Conservation (phyloP, 371 early-diverging fungal genomes). For the Syncephalastrum monosporum region DNA sequence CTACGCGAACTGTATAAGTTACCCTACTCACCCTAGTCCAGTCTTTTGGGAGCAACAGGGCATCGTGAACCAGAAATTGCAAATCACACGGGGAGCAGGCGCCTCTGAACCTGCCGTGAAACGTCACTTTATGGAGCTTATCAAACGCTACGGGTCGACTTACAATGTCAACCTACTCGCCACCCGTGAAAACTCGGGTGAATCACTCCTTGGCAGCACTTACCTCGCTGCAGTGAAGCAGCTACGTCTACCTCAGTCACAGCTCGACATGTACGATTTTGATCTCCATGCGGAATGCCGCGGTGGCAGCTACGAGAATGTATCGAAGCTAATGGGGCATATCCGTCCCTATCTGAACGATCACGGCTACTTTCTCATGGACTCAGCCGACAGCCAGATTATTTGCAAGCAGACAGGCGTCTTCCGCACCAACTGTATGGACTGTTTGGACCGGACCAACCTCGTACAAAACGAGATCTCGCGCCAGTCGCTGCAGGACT, state of each 20-base stretch:
- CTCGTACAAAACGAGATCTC: conserved; percentile 70
- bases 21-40: conserved; percentile 9
- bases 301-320: conserved; percentile 79
- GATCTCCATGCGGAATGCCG: conserved; percentile 85
- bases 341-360: conserved; percentile 47
- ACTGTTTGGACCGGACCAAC: conserved; percentile 93
- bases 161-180: conserved; percentile 85
- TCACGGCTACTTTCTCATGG: conserved; percentile 70
- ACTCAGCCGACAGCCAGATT: conserved; percentile 53
- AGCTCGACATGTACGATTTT: conserved; percentile 65
- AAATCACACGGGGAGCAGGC: conserved; percentile 66
- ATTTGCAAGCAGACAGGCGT: conserved; percentile 76
- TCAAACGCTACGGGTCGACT: conserved; percentile 71
- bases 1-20: background rate
- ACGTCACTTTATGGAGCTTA: conserved; percentile 79
- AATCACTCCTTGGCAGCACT: conserved; percentile 67
- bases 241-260: conserved; percentile 17
- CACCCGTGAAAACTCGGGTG: conserved; percentile 64
- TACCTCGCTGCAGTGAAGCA: conserved; percentile 64
- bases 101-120: conserved; percentile 78
- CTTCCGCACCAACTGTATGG: conserved; percentile 96
- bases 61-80: conserved; percentile 76
- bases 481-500: conserved; percentile 32
- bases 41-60: conserved; percentile 97
- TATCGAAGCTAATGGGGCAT: conserved; percentile 50